Percentiles rank a stretch among this genome's conserved stretches.
Conservation (phyloP, 257 asterid species). For the Solanum pinnatisectum region DNA sequence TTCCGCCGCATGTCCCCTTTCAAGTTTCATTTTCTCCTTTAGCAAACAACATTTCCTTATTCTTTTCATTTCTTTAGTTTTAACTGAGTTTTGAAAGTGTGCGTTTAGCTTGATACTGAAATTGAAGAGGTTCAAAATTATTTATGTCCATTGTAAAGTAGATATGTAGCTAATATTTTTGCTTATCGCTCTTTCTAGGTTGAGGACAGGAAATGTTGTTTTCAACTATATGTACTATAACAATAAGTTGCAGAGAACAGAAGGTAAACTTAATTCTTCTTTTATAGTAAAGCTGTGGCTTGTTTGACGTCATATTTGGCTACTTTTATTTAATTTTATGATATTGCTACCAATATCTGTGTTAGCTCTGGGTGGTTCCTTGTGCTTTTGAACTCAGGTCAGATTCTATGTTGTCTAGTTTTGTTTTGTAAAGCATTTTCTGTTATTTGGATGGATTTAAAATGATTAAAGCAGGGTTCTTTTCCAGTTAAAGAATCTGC, state of each 20-base stretch:
- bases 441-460: background rate
- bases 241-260: slow-evolving; percentile 86
- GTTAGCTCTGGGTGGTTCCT: background rate
- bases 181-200: slow-evolving; percentile 41
- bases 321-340: background rate
- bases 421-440: background rate
- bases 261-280: slow-evolving; percentile 48
- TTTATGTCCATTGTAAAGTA: background rate
- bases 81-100: background rate
- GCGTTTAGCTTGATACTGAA: background rate
- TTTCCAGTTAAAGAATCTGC: background rate
- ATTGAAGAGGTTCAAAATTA: background rate
- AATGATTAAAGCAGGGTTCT: background rate
- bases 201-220: slow-evolving; percentile 92
- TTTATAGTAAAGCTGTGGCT: background rate
- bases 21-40: background rate
- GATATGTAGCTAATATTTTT: background rate
- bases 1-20: background rate
- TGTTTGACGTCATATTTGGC: background rate
- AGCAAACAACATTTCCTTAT: background rate
- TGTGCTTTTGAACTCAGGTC: background rate
- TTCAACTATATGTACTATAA: slow-evolving; percentile 86
- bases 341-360: background rate
- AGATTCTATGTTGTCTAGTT: background rate
- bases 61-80: background rate